Conservation (phyloP, 1,284 basidiomycete species). For the Ceratobasidium sp. region DNA sequence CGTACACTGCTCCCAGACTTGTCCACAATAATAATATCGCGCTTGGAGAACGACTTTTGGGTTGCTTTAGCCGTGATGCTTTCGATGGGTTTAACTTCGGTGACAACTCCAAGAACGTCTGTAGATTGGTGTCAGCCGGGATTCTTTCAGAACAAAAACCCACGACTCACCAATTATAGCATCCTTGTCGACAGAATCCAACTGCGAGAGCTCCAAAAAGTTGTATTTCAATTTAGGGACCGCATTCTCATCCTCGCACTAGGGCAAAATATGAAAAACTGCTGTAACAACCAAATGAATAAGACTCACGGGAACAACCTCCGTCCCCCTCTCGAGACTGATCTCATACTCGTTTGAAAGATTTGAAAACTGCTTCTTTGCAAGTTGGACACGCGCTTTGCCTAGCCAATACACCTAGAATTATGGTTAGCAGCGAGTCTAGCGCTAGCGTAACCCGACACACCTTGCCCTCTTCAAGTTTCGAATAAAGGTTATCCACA, state of each 20-base stretch:
- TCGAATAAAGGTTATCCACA: slow-evolving; percentile 86
- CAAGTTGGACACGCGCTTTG: slow-evolving; percentile 91
- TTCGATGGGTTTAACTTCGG: slow-evolving; percentile 76
- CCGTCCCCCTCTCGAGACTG: slow-evolving; percentile 84
- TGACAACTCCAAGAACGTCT: slow-evolving; percentile 91
- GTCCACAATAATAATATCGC: slow-evolving; percentile 91
- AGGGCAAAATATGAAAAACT: slow-evolving; percentile 43
- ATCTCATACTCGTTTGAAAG: slow-evolving; percentile 96
- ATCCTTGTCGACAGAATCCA: slow-evolving; percentile 80
- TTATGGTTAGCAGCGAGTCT: background rate
- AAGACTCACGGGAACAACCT: slow-evolving; percentile 60
- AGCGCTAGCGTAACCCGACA: slow-evolving; percentile 25
- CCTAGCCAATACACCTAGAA: slow-evolving; percentile 80
- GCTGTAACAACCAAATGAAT: slow-evolving; percentile 10
- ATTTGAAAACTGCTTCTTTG: slow-evolving; percentile 97
- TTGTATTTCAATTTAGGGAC: slow-evolving; percentile 87
- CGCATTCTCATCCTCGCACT: slow-evolving; percentile 82
- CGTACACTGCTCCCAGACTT: slow-evolving; percentile 83
- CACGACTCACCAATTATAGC: slow-evolving; percentile 74
- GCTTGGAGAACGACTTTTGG: slow-evolving; percentile 81
- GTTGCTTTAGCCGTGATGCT: slow-evolving; percentile 81
- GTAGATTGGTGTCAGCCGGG: slow-evolving; percentile 47
- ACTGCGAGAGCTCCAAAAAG: slow-evolving; percentile 76
- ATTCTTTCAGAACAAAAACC: slow-evolving; percentile 54
- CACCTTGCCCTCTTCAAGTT: slow-evolving; percentile 92